These are phyloP conservation scores for Escovopsis sp. DNA, from an alignment of 2,329 filamentous ascomycete species.

Conservation along the genomic window DNA sequence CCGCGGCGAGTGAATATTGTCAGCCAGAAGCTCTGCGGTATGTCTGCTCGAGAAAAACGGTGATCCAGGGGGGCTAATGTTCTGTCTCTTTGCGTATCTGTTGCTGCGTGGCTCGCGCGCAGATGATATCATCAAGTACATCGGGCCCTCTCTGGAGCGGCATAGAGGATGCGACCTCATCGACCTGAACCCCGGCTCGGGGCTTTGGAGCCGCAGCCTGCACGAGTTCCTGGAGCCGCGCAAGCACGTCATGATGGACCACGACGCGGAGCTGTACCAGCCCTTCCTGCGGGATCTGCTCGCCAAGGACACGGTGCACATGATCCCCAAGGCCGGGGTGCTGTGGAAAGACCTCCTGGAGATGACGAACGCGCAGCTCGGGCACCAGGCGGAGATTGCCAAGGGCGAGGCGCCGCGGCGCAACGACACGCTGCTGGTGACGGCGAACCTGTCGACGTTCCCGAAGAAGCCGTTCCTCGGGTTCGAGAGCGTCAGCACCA, in stretches of 20 bases:
- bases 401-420: constrained; percentile 27
- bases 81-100: not conserved
- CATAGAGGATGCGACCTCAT: constrained; percentile 72
- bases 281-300: constrained; percentile 47
- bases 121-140: constrained; percentile 57
- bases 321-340: constrained; percentile 44
- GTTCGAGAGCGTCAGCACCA: constrained; percentile 41
- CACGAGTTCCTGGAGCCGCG: constrained; percentile 63
- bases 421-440: constrained; percentile 62
- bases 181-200: constrained; percentile 70
- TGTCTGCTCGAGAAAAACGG: constrained; percentile 2
- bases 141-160: constrained; percentile 52
- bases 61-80: not conserved
- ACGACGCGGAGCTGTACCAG: constrained; percentile 41
- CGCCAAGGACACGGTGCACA: constrained; percentile 28
- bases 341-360: constrained; percentile 43
- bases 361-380: constrained; percentile 35
- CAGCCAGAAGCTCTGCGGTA: constrained; percentile 35
- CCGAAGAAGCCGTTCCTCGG: constrained; percentile 33
- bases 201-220: constrained; percentile 65
- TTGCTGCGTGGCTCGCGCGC: not conserved
- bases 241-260: constrained; percentile 72
- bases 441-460: constrained; percentile 48
- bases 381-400: constrained; percentile 34
- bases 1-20: constrained; percentile 36